These are phyloP conservation scores for Fusarium sp. DNA, from an alignment of 2,329 filamentous ascomycete genomes.

Conservation along the genomic window DNA sequence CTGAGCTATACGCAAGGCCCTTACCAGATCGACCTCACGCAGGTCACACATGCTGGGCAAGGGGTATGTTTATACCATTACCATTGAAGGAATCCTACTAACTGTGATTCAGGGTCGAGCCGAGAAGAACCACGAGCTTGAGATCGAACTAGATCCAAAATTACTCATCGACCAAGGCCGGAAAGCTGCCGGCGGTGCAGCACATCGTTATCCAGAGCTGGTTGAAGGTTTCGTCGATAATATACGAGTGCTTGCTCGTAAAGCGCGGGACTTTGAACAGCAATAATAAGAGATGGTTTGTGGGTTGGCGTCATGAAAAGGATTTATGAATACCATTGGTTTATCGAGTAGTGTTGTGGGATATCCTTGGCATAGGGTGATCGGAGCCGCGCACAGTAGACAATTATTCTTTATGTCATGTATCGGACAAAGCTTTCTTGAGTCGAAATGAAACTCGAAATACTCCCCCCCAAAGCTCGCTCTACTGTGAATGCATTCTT, in stretches of 20 bases:
- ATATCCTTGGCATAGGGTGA: background rate
- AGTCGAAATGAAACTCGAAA: background rate
- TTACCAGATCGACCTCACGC: slow-evolving; percentile 93
- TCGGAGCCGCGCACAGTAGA: background rate
- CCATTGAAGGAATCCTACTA: background rate
- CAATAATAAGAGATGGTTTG: background rate
- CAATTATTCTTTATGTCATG: background rate
- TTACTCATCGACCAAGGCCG: slow-evolving; percentile 75
- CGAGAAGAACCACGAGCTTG: slow-evolving; percentile 82
- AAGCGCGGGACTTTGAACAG: slow-evolving; percentile 51
- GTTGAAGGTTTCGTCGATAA: slow-evolving; percentile 83
- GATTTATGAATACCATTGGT: background rate
- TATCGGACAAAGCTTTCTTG: background rate
- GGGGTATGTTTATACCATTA: slow-evolving; percentile 50
- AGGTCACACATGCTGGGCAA: slow-evolving; percentile 72
- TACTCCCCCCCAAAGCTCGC: background rate
- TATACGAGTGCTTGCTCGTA: slow-evolving; percentile 67
- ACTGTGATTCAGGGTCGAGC: slow-evolving; percentile 52
- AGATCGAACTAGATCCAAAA: slow-evolving; percentile 77
- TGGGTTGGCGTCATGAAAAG: slow-evolving; percentile 1
- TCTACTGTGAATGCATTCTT: background rate
- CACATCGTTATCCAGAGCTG: slow-evolving; percentile 73
- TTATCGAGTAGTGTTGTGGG: background rate
- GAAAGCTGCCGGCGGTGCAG: slow-evolving; percentile 62
- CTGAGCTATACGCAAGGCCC: slow-evolving; percentile 89